Conservation (phyloP, 345 rosid genomes). For the thale cress (Arabidopsis thaliana) region DNA sequence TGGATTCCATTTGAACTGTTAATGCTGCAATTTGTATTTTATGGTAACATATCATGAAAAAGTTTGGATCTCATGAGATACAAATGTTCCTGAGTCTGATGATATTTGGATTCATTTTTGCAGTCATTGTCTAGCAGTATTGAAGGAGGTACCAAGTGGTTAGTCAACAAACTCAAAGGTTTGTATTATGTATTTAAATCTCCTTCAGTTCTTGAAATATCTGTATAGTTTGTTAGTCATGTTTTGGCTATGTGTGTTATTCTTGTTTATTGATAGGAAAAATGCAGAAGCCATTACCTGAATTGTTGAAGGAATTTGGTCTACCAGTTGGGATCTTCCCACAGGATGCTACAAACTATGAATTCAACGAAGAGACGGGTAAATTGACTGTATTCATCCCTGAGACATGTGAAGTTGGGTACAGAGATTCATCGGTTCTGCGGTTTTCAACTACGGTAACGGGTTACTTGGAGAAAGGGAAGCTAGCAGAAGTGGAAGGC, state of each 20-base stretch:
- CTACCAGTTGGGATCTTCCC: slow-evolving; percentile 92
- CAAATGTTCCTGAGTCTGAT: neutral
- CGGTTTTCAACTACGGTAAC: slow-evolving; percentile 72
- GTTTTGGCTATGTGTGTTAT: too few species aligned
- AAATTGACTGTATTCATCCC: slow-evolving; percentile 84
- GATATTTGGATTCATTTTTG: slow-evolving; percentile 20
- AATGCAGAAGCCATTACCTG: slow-evolving; percentile 93
- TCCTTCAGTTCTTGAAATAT: too few species aligned
- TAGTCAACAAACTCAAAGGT: slow-evolving; percentile 97
- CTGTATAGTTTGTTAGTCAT: too few species aligned
- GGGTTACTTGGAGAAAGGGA: slow-evolving; percentile 82
- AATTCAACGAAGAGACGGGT: slow-evolving; percentile 80
- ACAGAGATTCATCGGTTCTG: slow-evolving; percentile 81
- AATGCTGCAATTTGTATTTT: neutral
- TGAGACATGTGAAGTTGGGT: slow-evolving; percentile 81
- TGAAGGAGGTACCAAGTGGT: slow-evolving; percentile 91
- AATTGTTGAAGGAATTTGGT: slow-evolving; percentile 80
- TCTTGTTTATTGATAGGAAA: slow-evolving; percentile 62
- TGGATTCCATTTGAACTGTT: neutral
- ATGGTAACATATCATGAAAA: slow-evolving; percentile 4
- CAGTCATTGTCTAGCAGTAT: slow-evolving; percentile 84
- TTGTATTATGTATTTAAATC: too few species aligned
- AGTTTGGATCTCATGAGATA: neutral
- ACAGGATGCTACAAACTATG: slow-evolving; percentile 90
- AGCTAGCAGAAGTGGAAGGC: slow-evolving; percentile 83